Base-by-base conservation (phyloP, 306 rosid genomes). In the Corylus heterophylla region DNA sequence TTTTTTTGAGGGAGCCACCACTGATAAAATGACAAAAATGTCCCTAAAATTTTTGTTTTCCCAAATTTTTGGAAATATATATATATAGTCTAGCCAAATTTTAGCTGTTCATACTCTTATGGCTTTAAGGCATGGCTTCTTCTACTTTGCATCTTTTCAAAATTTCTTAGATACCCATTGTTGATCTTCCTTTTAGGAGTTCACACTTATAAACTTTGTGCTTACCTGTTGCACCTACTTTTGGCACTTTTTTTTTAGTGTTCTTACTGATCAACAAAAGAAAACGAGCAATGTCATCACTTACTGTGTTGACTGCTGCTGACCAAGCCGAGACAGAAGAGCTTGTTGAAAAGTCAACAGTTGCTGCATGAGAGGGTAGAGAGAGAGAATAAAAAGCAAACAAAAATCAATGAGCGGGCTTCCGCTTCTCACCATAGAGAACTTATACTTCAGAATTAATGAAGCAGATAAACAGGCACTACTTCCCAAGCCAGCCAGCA, bases 261-360 rank as follows among this genome's bases (percentile, higher is more conserved):
- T 31, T 63, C n/a, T 63, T 2, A 3, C 47, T 3, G 8, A 12
- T 63, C 45, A 71, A 66, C 10, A 50, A 58, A 64, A 56, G 29
- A 66, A 37, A 83, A 82, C 7, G 35, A 8, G 54, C 74, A 81
- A 54, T 54, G 76, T 66, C 75, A 79, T 74, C 80, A 83, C 97
- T 89, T 87, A 91, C 96, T 76, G 90, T 66, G 91, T 81, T 82
- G 97, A 74, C 80, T 88, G 97, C 77, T 81, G 89, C 71, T 71
- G 88, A 79, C 89, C 88, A 80, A 84, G 75, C 85, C 87, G 93
- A 31, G 94, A 82, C 86, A 89, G 51, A 70, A 88, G 92, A 61
- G 88, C 79, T 86, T 88, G 94, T 86, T 87, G 90, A 76, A 91
- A 72, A 64, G 96, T 80, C 80, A 88, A 44, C 73, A 93, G 85